These are phyloP conservation scores for Rachicladosporium sp. DNA, from an alignment of 2,329 filamentous ascomycete genomes.

Conservation along the genomic window DNA sequence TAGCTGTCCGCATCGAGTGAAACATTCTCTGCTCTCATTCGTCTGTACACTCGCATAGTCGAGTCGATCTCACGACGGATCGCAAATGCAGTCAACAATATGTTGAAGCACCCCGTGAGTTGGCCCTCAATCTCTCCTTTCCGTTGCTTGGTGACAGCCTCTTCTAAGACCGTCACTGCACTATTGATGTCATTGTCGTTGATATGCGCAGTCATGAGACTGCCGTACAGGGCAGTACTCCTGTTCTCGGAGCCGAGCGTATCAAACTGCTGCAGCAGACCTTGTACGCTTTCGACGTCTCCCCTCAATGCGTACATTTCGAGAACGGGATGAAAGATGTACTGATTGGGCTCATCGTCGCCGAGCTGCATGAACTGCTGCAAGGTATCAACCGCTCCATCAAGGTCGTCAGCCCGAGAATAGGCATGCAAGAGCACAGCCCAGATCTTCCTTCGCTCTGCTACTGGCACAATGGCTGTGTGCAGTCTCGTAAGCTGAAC, in stretches of 20 bases:
- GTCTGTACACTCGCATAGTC: slow-evolving; percentile 41
- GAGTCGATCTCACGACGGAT: slow-evolving; percentile 45
- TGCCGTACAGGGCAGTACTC: slow-evolving; percentile 47
- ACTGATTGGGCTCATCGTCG: slow-evolving; percentile 41
- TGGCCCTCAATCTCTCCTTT: slow-evolving; percentile 37
- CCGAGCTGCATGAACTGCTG: slow-evolving; percentile 41
- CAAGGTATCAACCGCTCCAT: slow-evolving; percentile 54
- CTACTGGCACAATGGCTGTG: no score
- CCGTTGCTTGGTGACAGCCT: slow-evolving; percentile 33
- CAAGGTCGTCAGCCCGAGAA: slow-evolving; percentile 51
- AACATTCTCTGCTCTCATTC: slow-evolving; percentile 42
- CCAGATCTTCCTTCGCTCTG: slow-evolving; percentile 40
- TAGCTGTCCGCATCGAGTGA: slow-evolving; percentile 46
- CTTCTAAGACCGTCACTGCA: slow-evolving; percentile 41
- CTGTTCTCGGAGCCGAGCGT: slow-evolving; percentile 40
- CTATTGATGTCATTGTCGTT: slow-evolving; percentile 34
- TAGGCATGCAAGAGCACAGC: slow-evolving; percentile 67
- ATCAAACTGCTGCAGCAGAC: slow-evolving; percentile 51
- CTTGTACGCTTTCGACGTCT: slow-evolving; percentile 56
- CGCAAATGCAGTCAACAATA: slow-evolving; percentile 58
- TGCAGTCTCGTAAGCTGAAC: slow-evolving; percentile 13
- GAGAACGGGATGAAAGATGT: slow-evolving; percentile 64
- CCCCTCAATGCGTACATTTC: slow-evolving; percentile 57
- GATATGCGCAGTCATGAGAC: slow-evolving; percentile 51
- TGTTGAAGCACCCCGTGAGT: slow-evolving; percentile 63